These are phyloP conservation scores for Russula lepida DNA, from an alignment of 768 basidiomycete genomes.

Conservation along the genomic window DNA sequence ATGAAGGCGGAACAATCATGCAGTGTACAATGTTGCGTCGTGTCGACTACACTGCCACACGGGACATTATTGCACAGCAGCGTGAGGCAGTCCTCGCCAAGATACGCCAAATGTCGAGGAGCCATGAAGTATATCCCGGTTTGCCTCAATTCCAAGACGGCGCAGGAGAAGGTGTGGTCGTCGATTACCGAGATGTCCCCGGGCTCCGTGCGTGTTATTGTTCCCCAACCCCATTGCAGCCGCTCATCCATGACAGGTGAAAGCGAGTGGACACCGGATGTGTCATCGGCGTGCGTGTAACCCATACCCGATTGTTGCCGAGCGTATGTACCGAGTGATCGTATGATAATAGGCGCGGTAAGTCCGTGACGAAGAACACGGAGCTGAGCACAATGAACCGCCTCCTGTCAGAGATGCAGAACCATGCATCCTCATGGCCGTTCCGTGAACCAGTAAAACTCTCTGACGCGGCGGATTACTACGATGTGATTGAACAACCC, in stretches of 20 bases:
- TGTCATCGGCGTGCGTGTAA: conserved; percentile 57
- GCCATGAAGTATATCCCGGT: conserved; percentile 80
- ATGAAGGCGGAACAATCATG: conserved; percentile 99
- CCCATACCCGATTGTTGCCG: conserved; percentile 1
- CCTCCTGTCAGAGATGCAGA: conserved; percentile 68
- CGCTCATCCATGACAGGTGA: conserved; percentile 45
- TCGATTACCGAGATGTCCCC: conserved; percentile 76
- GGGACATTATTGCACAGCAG: conserved; percentile 66
- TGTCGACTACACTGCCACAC: conserved; percentile 81
- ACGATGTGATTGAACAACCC: conserved; percentile 78
- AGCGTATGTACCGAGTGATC: neutral
- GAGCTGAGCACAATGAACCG: conserved; percentile 65
- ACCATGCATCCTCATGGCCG: conserved; percentile 78
- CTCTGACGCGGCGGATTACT: conserved; percentile 81
- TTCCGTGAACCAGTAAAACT: conserved; percentile 74
- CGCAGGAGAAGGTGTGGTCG: conserved; percentile 37
- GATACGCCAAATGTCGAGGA: conserved; percentile 77
- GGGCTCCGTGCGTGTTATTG: conserved; percentile 60
- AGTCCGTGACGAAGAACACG: conserved; percentile 43
- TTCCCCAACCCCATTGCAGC: conserved; percentile 1
- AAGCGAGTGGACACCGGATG: conserved; percentile 85
- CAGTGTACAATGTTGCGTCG: conserved; percentile 93
- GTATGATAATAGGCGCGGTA: conserved; percentile 27
- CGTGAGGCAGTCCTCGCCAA: conserved; percentile 85
- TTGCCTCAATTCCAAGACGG: conserved; percentile 66